Conservation (phyloP, 331 rosid species). For the Quercus phellos region DNA sequence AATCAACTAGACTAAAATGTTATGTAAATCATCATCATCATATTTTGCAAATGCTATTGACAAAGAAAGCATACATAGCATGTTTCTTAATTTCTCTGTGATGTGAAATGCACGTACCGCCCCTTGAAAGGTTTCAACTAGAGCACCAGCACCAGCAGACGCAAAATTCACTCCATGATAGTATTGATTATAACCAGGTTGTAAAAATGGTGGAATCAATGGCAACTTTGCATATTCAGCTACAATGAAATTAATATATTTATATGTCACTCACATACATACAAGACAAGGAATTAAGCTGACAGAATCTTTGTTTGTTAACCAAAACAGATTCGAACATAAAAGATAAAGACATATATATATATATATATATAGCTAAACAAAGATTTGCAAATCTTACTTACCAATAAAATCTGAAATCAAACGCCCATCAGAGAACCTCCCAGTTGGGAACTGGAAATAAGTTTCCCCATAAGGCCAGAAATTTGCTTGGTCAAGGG, state of each 20-base stretch:
- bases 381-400: conserved; percentile 31
- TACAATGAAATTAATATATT: neutral
- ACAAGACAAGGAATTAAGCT: neutral
- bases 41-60: neutral
- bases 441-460: conserved; percentile 73
- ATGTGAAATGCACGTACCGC: conserved; percentile 41
- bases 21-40: neutral
- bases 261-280: neutral
- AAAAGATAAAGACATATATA: neutral
- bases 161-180: conserved; percentile 75
- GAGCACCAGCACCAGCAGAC: conserved; percentile 85
- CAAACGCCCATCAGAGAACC: conserved; percentile 91
- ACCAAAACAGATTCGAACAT: conserved; percentile 28
- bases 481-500: conserved; percentile 84
- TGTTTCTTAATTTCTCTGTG: neutral
- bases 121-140: conserved; percentile 69
- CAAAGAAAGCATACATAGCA: neutral
- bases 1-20: neutral
- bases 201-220: conserved; percentile 61
- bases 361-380: too few relatives aligned
- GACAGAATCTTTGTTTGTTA: conserved; percentile 26
- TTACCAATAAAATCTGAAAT: conserved; percentile 77
- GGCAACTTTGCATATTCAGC: conserved; percentile 79
- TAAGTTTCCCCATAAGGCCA: conserved; percentile 77
- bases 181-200: conserved; percentile 47